Percentiles rank a stretch among this genome's conserved stretches.
These are phyloP conservation scores for Nemania abortiva DNA, from an alignment of 2,329 filamentous ascomycete species.

Conservation along the genomic window DNA sequence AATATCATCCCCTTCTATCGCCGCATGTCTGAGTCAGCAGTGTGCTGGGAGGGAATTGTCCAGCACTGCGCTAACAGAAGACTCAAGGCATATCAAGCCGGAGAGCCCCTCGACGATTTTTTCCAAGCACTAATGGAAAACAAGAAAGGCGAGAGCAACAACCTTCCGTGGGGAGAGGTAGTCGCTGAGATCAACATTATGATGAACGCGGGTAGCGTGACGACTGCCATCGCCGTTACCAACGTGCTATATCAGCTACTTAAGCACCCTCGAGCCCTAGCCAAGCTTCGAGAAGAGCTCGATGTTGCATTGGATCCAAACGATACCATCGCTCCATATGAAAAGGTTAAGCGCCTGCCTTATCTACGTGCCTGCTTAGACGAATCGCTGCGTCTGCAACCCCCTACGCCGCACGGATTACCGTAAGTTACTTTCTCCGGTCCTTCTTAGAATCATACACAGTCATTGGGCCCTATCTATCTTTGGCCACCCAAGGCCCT, in stretches of 20 bases:
- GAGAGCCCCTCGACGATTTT: constrained; percentile 17
- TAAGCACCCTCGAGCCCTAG: constrained; percentile 14
- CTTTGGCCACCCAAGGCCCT: too few relatives aligned
- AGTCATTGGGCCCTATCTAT: neutral
- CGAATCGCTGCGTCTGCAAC: constrained; percentile 25
- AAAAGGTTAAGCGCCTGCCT: constrained; percentile 22
- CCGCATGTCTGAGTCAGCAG: constrained; percentile 10
- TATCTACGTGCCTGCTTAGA: constrained; percentile 21
- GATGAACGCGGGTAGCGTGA: constrained; percentile 27
- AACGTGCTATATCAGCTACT: constrained; percentile 26
- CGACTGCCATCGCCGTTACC: constrained; percentile 19
- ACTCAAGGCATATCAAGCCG: constrained; percentile 15
- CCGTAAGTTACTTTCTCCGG: constrained; percentile 7
- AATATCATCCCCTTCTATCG: constrained; percentile 24
- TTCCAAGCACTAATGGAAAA: constrained; percentile 24
- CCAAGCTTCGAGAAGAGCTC: constrained; percentile 18
- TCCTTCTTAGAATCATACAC: neutral
- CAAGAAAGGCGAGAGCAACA: constrained; percentile 23
- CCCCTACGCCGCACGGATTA: constrained; percentile 21
- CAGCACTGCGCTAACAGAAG: neutral
- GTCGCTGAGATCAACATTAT: constrained; percentile 23
- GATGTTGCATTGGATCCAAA: constrained; percentile 7
- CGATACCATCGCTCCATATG: constrained; percentile 19
- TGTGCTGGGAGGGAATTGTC: constrained; percentile 21
- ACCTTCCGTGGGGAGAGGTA: constrained; percentile 17